Evolutionary conservation across 1,284 basidiomycete species (phyloP).

Genomic region (Coniferiporia sulphurascens): DNA sequence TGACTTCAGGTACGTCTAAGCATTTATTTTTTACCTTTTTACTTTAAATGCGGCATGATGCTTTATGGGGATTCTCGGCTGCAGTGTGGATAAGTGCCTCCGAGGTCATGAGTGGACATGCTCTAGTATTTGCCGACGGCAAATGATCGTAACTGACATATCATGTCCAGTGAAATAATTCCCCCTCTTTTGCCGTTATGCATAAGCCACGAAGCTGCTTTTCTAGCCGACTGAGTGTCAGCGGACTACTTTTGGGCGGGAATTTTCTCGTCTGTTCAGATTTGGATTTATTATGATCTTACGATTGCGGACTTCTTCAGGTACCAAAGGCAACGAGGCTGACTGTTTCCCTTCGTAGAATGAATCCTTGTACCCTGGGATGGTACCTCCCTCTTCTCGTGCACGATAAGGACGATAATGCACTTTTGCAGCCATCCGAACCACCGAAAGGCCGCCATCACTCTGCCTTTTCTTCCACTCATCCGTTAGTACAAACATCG

Average conservation of each 20-base stretch:
- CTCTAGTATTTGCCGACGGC: not conserved
- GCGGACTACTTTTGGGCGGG: not conserved
- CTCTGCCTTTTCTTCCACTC: conserved; percentile 3
- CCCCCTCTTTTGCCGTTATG: not conserved
- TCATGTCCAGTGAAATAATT: not conserved
- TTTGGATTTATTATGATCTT: conserved; percentile 10
- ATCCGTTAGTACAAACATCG: not conserved
- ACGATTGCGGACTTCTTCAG: conserved; percentile 3
- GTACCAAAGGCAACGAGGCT: conserved; percentile 2
- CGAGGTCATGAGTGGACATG: not conserved
- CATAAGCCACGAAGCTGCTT: not conserved
- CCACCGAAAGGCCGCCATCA: conserved; percentile 12
- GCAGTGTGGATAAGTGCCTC: not conserved
- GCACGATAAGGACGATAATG: conserved; percentile 52
- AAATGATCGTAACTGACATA: not conserved
- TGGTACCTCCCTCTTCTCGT: conserved; percentile 89
- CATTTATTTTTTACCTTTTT: not conserved
- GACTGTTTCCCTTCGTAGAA: conserved; percentile 41
- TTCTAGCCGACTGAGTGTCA: not conserved
- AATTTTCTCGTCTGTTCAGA: not conserved
- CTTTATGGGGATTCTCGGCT: not conserved
- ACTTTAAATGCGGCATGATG: not conserved
- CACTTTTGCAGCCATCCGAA: conserved; percentile 56
- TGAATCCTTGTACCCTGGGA: conserved; percentile 93
- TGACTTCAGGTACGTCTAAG: conserved; percentile 74